Conservation (phyloP, 305 asterid genomes). For the Fraxinus paxiana region DNA sequence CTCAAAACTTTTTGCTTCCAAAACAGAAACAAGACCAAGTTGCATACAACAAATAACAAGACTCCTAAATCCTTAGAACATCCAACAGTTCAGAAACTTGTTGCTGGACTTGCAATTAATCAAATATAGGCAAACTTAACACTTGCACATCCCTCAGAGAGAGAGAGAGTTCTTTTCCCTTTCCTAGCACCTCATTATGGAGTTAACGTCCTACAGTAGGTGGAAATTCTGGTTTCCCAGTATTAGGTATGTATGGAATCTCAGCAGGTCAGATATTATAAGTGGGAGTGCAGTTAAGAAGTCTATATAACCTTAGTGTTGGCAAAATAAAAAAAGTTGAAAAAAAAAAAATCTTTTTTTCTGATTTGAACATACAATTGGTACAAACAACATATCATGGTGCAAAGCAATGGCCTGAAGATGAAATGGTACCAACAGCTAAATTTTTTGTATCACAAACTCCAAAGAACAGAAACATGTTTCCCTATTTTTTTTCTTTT, state of each 20-base stretch:
- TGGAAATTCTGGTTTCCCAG: neutral
- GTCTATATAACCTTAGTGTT: neutral
- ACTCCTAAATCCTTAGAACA: neutral
- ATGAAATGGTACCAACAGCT: constrained; percentile 5
- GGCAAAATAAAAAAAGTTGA: neutral
- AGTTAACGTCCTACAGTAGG: neutral
- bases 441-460: constrained; percentile 6
- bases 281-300: neutral
- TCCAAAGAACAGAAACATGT: neutral
- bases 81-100: neutral
- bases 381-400: neutral
- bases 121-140: neutral
- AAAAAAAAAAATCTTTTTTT: neutral
- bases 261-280: neutral
- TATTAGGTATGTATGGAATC: constrained; percentile 2
- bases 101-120: neutral
- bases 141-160: neutral
- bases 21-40: neutral
- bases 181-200: neutral
- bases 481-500: neutral
- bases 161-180: neutral
- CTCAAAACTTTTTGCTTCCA: neutral
- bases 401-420: constrained; percentile 2
- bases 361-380: neutral
- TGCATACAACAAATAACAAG: neutral